A percentile compares a stretch with the other conserved stretches of the same genome.
Evolutionary conservation across 2,329 filamentous ascomycete genomes (phyloP).

Genomic region (Penicillium sp.): DNA sequence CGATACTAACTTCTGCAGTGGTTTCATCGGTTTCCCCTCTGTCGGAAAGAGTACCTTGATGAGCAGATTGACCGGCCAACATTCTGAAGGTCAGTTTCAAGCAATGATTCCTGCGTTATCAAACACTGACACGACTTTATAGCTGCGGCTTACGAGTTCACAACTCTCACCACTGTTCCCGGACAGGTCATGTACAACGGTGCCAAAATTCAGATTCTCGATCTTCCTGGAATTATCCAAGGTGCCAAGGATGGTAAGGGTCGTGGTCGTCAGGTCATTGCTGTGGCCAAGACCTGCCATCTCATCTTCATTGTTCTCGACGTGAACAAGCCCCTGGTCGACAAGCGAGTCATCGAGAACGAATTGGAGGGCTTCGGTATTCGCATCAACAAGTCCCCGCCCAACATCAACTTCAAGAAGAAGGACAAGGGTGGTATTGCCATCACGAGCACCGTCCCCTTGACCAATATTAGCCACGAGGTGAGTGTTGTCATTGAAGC

Average conservation of each 20-base stretch:
- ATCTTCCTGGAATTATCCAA: conserved; percentile 97
- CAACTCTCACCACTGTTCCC: conserved; percentile 92
- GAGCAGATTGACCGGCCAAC: conserved; percentile 89
- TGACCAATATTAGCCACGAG: conserved; percentile 88
- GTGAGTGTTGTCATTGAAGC: conserved; percentile 29
- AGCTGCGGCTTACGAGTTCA: conserved; percentile 96
- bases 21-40: conserved; percentile 96
- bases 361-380: conserved; percentile 98
- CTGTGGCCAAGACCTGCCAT: conserved; percentile 97
- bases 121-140: conserved; percentile 17
- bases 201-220: conserved; percentile 95
- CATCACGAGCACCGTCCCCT: conserved; percentile 88
- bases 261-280: conserved; percentile 96
- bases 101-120: not conserved
- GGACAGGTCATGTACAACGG: conserved; percentile 96
- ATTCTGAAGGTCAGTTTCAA: conserved; percentile 65
- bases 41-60: conserved; percentile 98
- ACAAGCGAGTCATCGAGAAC: conserved; percentile 91
- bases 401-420: conserved; percentile 99
- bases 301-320: conserved; percentile 98
- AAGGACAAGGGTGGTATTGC: conserved; percentile 98
- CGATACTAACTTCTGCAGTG: conserved; percentile 37
- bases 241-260: conserved; percentile 97
- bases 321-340: conserved; percentile 95
- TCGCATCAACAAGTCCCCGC: conserved; percentile 92